Conservation (phyloP, 495 filamentous ascomycete species). For the Penicillium pancosmium region DNA sequence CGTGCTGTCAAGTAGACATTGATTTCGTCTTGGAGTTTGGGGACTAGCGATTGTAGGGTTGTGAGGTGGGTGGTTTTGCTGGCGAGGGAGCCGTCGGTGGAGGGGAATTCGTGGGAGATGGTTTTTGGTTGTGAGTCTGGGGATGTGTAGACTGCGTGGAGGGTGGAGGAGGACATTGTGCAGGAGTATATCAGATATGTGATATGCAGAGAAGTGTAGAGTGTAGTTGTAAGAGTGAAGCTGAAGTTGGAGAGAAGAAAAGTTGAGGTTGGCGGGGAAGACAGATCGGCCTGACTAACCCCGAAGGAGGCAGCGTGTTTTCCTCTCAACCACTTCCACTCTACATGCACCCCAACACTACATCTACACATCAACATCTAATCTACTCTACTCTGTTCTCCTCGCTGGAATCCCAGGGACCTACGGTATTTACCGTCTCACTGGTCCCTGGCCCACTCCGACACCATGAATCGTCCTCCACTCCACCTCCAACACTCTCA, state of each 20-base stretch:
- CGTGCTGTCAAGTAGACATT: conserved; percentile 81
- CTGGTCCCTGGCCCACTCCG: not conserved
- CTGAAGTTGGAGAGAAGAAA: not conserved
- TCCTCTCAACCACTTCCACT: too few species aligned
- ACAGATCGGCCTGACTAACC: conserved; percentile 11
- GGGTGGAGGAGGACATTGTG: conserved; percentile 15
- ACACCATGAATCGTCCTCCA: not conserved
- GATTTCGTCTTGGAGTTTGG: conserved; percentile 67
- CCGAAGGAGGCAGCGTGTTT: too few species aligned
- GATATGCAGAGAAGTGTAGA: not conserved
- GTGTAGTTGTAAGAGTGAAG: not conserved
- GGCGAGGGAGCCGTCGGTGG: conserved; percentile 37
- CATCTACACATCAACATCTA: too few species aligned
- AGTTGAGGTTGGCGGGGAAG: too few species aligned
- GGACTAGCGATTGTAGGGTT: conserved; percentile 62
- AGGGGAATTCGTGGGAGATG: conserved; percentile 47
- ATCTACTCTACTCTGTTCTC: too few species aligned
- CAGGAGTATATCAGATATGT: not conserved
- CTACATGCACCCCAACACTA: too few species aligned
- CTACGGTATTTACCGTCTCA: not conserved
- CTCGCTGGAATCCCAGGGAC: too few species aligned
- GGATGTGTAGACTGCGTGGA: conserved; percentile 63
- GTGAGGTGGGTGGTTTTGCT: conserved; percentile 68
- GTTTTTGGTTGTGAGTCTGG: conserved; percentile 41
- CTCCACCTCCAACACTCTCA: conserved; percentile 11